Conservation (phyloP, 306 rosid genomes). For the Cicer cuneatum region DNA sequence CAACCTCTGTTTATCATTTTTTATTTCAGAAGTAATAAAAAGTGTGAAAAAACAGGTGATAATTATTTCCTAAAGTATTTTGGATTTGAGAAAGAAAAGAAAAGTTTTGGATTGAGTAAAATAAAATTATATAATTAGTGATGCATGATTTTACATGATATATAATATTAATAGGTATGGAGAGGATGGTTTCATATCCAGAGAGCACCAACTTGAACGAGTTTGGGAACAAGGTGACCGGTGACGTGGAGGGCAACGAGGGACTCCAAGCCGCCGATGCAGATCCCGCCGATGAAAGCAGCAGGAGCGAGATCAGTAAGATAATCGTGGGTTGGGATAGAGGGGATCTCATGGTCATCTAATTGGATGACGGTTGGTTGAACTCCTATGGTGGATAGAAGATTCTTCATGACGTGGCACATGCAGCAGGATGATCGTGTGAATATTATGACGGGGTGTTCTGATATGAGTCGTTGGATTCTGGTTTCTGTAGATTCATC, state of each 20-base stretch:
- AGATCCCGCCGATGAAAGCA: slow-evolving; percentile 82
- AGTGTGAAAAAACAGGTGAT: background rate
- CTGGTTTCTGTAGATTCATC: slow-evolving; percentile 85
- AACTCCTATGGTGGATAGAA: slow-evolving; percentile 80
- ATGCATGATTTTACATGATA: no score
- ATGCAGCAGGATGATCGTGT: slow-evolving; percentile 87
- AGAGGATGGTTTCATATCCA: slow-evolving; percentile 38
- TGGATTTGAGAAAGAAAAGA: no score
- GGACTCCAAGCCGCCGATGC: slow-evolving; percentile 86
- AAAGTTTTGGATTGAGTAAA: no score
- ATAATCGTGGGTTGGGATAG: slow-evolving; percentile 48
- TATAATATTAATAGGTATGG: no score
- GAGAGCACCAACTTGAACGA: slow-evolving; percentile 86
- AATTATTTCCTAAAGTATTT: background rate
- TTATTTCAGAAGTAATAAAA: background rate
- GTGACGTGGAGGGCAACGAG: slow-evolving; percentile 92
- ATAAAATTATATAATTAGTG: no score
- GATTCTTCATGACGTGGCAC: slow-evolving; percentile 99
- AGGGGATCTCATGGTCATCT: slow-evolving; percentile 84
- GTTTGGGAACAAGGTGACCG: slow-evolving; percentile 86
- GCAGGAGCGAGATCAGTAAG: slow-evolving; percentile 50
- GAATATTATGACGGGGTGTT: slow-evolving; percentile 91
- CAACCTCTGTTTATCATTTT: background rate
- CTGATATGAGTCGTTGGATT: slow-evolving; percentile 87
- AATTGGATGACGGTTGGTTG: slow-evolving; percentile 88